Percentiles rank a stretch among this genome's conserved stretches.
These are phyloP conservation scores for Lomentospora prolificans DNA, from an alignment of 2,329 filamentous ascomycete genomes.

Conservation along the genomic window DNA sequence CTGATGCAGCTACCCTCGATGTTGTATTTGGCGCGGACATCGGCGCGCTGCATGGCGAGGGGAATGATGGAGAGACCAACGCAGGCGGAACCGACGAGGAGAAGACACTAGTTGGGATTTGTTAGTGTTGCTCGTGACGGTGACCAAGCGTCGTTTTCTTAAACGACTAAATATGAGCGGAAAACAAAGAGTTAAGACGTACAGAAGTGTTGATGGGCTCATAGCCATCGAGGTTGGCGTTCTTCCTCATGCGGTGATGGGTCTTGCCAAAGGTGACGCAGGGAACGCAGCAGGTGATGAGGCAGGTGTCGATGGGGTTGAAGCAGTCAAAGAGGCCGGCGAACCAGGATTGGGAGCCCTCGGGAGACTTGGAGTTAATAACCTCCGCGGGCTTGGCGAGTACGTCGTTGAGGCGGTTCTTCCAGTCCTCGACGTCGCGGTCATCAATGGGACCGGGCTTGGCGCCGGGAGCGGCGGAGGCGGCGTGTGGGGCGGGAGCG, in stretches of 20 bases:
- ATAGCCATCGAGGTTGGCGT: slow-evolving; percentile 29
- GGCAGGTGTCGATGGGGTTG: slow-evolving; percentile 31
- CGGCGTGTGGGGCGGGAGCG: neutral
- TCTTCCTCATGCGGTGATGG: slow-evolving; percentile 32
- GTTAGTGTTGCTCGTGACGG: neutral
- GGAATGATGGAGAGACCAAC: slow-evolving; percentile 32
- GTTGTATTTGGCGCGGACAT: slow-evolving; percentile 34
- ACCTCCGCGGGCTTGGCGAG: slow-evolving; percentile 30
- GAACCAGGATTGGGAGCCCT: slow-evolving; percentile 26
- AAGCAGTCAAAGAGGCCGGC: slow-evolving; percentile 32
- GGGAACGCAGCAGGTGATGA: slow-evolving; percentile 35
- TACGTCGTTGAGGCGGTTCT: slow-evolving; percentile 30
- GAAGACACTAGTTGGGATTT: slow-evolving; percentile 24
- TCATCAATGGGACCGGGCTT: slow-evolving; percentile 13
- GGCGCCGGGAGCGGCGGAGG: neutral
- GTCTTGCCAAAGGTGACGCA: slow-evolving; percentile 26
- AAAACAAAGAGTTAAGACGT: slow-evolving; percentile 14
- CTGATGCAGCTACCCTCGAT: slow-evolving; percentile 32
- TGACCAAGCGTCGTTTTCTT: neutral
- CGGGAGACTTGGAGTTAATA: slow-evolving; percentile 31
- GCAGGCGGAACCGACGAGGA: slow-evolving; percentile 30
- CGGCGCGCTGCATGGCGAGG: slow-evolving; percentile 33
- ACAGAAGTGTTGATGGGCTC: slow-evolving; percentile 37
- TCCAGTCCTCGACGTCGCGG: slow-evolving; percentile 34
- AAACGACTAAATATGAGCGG: neutral